Conservation (phyloP, 1,284 basidiomycete genomes). For the Paramarasmius palmivorus region DNA sequence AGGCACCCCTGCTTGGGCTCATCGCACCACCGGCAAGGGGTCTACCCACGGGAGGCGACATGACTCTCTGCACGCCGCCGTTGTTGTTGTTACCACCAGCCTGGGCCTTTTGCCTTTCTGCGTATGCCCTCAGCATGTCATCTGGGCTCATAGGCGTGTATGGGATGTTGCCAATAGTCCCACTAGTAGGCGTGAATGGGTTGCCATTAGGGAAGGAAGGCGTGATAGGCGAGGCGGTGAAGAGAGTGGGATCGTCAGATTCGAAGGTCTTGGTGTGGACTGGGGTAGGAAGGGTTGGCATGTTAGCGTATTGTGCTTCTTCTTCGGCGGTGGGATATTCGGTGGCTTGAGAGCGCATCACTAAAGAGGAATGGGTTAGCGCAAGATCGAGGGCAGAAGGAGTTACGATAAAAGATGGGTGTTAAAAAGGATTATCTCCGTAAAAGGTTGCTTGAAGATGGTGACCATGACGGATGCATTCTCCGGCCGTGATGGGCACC, state of each 20-base stretch:
- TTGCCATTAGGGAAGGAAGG: slow-evolving; percentile 21
- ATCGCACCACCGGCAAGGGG: slow-evolving; percentile 7
- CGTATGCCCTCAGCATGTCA: slow-evolving; percentile 50
- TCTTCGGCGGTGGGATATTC: slow-evolving; percentile 41
- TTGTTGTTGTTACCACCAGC: no score
- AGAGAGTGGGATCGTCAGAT: slow-evolving; percentile 14
- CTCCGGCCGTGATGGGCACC: no score
- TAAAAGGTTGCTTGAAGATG: no score
- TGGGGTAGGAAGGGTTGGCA: slow-evolving; percentile 24
- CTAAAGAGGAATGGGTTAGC: slow-evolving; percentile 30
- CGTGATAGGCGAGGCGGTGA: slow-evolving; percentile 21
- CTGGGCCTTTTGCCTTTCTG: slow-evolving; percentile 46
- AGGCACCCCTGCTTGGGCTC: slow-evolving; percentile 12
- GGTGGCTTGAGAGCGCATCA: slow-evolving; percentile 52
- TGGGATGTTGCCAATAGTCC: slow-evolving; percentile 20
- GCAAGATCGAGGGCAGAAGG: neutral
- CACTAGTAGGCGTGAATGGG: slow-evolving; percentile 7
- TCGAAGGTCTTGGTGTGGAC: slow-evolving; percentile 15
- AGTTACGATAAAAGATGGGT: no score
- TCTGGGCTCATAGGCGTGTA: slow-evolving; percentile 31
- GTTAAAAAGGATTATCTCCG: no score
- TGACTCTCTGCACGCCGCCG: no score
- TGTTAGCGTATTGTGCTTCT: slow-evolving; percentile 39
- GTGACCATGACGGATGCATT: no score
- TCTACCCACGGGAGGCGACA: neutral